phyloP scores from a whole-genome alignment of 179 eudicot species.

The Beta lomatogona region DNA sequence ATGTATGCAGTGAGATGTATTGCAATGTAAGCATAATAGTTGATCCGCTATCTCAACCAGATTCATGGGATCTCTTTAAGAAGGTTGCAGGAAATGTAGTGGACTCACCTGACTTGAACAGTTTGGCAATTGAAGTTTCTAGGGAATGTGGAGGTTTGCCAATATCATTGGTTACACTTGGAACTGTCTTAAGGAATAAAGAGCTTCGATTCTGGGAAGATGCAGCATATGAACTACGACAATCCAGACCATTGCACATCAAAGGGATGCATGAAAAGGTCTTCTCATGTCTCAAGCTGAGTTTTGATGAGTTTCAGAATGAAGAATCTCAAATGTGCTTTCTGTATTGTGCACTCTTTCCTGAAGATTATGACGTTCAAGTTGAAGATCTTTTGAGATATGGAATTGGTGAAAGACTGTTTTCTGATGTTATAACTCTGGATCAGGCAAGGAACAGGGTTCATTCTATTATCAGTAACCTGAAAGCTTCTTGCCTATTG shows the following conservation, averaged over 20 bases:
- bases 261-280: conserved; percentile 23
- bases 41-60: conserved; percentile 27
- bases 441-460: conserved; percentile 19
- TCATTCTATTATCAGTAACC: conserved; percentile 32
- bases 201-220: conserved; percentile 30
- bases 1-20: conserved; percentile 42
- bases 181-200: conserved; percentile 34
- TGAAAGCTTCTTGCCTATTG: conserved; percentile 37
- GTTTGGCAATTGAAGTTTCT: conserved; percentile 28
- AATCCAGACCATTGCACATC: conserved; percentile 25
- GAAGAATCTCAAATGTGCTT: too few relatives aligned
- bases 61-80: conserved; percentile 41
- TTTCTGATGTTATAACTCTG: too few relatives aligned
- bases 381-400: too few relatives aligned
- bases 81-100: conserved; percentile 32
- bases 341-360: too few relatives aligned
- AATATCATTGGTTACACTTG: conserved; percentile 40
- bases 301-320: too few relatives aligned
- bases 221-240: conserved; percentile 30
- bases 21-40: conserved; percentile 28
- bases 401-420: too few relatives aligned
- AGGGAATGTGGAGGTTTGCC: conserved; percentile 39
- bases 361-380: too few relatives aligned
- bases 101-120: conserved; percentile 26
- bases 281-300: conserved; percentile 9